Evolutionary conservation across 345 rosid species (phyloP), one percentile per base, ranked within the genome.

Genomic region (Eucalyptus melliodora): DNA sequence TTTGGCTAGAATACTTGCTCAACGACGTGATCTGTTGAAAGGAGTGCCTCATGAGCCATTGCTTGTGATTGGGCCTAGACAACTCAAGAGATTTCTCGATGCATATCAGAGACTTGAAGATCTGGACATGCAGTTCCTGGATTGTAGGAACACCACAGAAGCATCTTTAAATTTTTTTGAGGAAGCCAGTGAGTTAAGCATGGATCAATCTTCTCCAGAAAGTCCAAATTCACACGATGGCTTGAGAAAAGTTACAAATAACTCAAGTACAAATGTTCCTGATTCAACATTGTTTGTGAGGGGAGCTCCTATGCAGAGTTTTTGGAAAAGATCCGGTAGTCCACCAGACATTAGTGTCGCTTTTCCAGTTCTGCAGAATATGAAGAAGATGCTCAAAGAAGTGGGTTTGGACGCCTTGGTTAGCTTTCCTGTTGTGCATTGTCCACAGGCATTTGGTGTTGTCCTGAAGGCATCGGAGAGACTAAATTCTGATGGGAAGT

Each of bases 391-490:
- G 90, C 98, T 97, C 37, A 80, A 56, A 21, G 98, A 94, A 88
- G 94, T 93, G 6, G 98, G 98, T 34, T 89, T 97, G 89, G 95
- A 95, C 82, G 91, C 91, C 77, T 91, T 97, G 93, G 91, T 95
- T 89, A 97, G 99, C 77, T 95, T 97, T 87, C 99, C 99, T 31
- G 99, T 97, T 40, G 96, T 97, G 89, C 99, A 97, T 88, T 97
- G 98, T 91, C 98, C 98, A 86, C 97, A 97, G 91, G 96, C 99
- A 50, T 97, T 92, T 90, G 99, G 99, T 50, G 91, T 97, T 45
- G 92, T 91, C 86, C 88, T 97, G 82, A 95, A 94, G 92, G 98
- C 98, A 12, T 93, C 96, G 26, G 94, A 96, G 86, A 95, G 98
- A 91, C 89, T 92, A 42, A 97, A 97, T 90, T 91, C 91, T 85